Percentiles rank a stretch among this genome's conserved stretches.
Evolutionary conservation across 2,329 filamentous ascomycete genomes (phyloP).

Genomic region (Diaporthe sp.): DNA sequence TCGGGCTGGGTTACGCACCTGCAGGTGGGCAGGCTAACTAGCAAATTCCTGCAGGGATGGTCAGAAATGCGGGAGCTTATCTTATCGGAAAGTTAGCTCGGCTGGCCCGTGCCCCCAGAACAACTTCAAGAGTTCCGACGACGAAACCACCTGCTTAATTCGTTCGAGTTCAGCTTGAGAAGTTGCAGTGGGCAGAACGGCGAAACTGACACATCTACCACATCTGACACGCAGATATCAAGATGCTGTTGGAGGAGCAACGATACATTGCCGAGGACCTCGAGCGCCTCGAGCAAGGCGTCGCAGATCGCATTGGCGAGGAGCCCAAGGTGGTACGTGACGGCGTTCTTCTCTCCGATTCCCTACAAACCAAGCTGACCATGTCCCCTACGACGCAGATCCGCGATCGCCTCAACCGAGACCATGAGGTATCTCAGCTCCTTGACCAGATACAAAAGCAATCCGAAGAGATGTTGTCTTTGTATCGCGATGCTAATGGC

Average conservation of each 20-base stretch:
- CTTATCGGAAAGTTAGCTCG: constrained; percentile 36
- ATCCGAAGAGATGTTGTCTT: constrained; percentile 82
- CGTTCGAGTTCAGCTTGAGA: background rate
- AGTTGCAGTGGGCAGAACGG: background rate
- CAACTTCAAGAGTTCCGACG: constrained; percentile 2
- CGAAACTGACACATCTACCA: background rate
- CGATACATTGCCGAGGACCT: constrained; percentile 95
- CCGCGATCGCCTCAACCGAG: constrained; percentile 88
- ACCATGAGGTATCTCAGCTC: constrained; percentile 92
- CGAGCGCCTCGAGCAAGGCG: constrained; percentile 93
- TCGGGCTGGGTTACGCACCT: constrained; percentile 12
- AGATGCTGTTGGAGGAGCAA: constrained; percentile 92
- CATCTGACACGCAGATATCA: constrained; percentile 41
- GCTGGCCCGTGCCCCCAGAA: constrained; percentile 18
- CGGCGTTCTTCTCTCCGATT: background rate
- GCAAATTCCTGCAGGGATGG: constrained; percentile 41
- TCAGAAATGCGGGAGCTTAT: constrained; percentile 34
- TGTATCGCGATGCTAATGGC: constrained; percentile 86
- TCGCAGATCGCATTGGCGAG: constrained; percentile 89
- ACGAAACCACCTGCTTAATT: background rate
- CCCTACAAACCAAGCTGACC: constrained; percentile 39
- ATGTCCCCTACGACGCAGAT: constrained; percentile 68
- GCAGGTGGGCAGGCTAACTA: constrained; percentile 31
- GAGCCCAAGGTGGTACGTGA: constrained; percentile 85
- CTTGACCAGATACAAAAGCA: constrained; percentile 90